phyloP scores from a whole-genome alignment of 176 grass and related monocot species.

The Eleusine indica region DNA sequence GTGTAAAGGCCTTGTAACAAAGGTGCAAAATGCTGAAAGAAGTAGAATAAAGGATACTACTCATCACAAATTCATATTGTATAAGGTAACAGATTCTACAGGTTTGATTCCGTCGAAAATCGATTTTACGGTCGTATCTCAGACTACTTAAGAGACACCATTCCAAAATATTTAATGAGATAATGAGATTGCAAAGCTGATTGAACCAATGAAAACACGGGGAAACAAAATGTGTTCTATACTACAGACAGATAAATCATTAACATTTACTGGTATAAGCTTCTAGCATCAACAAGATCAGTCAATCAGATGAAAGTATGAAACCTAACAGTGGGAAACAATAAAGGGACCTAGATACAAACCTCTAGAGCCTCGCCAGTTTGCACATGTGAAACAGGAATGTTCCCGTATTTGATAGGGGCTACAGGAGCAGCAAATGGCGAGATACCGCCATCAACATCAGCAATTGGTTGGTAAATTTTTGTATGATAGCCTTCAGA shows the following conservation, averaged over 20 bases:
- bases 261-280: not conserved
- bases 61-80: not conserved
- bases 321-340: slow-evolving; percentile 23
- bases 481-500: slow-evolving; percentile 54
- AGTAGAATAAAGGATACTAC: not conserved
- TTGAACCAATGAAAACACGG: not conserved
- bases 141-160: not conserved
- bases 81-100: not conserved
- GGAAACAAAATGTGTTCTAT: not conserved
- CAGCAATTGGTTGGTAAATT: slow-evolving; percentile 58
- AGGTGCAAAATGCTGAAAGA: not conserved
- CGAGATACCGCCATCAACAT: slow-evolving; percentile 65
- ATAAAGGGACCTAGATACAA: slow-evolving; percentile 38
- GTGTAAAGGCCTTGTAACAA: not conserved
- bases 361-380: slow-evolving; percentile 75
- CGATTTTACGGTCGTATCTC: not conserved
- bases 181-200: not conserved
- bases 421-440: slow-evolving; percentile 61
- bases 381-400: slow-evolving; percentile 59
- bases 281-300: slow-evolving; percentile 5
- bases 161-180: not conserved
- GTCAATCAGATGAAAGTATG: not conserved
- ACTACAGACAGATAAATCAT: not conserved
- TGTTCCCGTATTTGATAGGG: slow-evolving; percentile 66
- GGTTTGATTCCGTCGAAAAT: not conserved